Evolutionary conservation across 306 rosid genomes (phyloP), one percentile per base, ranked within the genome.

Genomic region (Castanopsis chinensis): DNA sequence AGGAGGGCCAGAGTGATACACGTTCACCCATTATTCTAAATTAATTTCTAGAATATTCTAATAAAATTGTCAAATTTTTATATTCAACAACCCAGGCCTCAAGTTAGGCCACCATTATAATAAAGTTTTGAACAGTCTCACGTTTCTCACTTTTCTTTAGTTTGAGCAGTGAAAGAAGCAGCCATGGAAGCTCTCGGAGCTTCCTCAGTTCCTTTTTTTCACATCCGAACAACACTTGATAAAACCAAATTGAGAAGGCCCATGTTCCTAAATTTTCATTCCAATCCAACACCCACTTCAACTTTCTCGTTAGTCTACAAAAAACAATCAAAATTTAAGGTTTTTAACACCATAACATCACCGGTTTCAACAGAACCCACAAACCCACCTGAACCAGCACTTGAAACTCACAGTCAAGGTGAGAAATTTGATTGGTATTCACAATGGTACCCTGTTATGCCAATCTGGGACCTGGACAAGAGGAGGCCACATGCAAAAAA

Each of bases 371-470:
- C 90, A 43, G 88, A 93, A 23, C 73, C 80, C 3, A 76, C 58
- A 6, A 83, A 72, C 75, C 80, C 89, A 28, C 57, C 85, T 11
- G 83, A 76, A 80, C 25, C 79, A 71, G 81, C 71, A 21, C 63
- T 65, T 28, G 87, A 86, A 79, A 69, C 25, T 45, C 80, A 60
- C 51, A 53, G 76, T 41, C 35, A 57, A 6, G 83, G 63, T 5
- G 89, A 83, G 76, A 88, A 86, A 59, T 92, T 92, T 68, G 95
- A 94, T 27, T 91, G 98, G 98, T 91, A 88, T 82, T 77, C 95
- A 0, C 89, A 94, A 56, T 94, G 98, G 97, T 94, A 88, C 68
- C 97, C 98, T 1, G 11, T 94, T 55, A 94, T 94, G 97, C 97
- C 97, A 41, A 55, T 91, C 19, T 89, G 97, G 37, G 97, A 93